phyloP scores from a whole-genome alignment of 768 basidiomycete species.

The Trametes meyenii region DNA sequence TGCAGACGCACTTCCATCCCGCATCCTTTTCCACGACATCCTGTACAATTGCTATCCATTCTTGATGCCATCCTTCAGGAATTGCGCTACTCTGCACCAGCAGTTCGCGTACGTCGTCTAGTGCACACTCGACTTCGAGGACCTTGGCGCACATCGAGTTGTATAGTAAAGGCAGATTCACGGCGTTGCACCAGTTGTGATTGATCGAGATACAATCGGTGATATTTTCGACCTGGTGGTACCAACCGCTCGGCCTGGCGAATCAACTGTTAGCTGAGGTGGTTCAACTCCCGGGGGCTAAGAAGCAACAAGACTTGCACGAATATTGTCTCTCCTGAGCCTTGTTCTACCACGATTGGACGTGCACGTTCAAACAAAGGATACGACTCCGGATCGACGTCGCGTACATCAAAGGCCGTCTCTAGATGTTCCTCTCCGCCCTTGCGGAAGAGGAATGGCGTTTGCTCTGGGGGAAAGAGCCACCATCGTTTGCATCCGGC shows the following conservation, averaged over 20 bases:
- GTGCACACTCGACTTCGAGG: conserved; percentile 31
- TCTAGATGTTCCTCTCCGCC: conserved; percentile 22
- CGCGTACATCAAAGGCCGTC: conserved; percentile 28
- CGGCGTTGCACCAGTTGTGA: conserved; percentile 38
- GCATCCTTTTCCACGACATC: conserved; percentile 36
- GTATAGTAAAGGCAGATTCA: conserved; percentile 33
- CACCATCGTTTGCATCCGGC: conserved; percentile 35
- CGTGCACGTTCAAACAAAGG: conserved; percentile 20
- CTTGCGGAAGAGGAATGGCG: conserved; percentile 25
- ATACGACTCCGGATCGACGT: conserved; percentile 22
- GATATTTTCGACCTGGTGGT: conserved; percentile 36
- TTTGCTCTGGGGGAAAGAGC: conserved; percentile 34
- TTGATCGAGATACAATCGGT: conserved; percentile 36
- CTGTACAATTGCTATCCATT: conserved; percentile 33
- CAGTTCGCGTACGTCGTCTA: conserved; percentile 33
- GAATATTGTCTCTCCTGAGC: conserved; percentile 33
- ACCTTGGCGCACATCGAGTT: conserved; percentile 34
- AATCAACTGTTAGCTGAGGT: background rate
- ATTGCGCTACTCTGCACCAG: conserved; percentile 8
- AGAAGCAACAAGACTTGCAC: conserved; percentile 24
- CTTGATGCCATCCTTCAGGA: conserved; percentile 24
- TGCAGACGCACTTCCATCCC: conserved; percentile 33
- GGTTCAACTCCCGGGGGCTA: background rate
- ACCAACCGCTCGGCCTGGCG: conserved; percentile 34
- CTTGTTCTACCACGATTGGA: conserved; percentile 31